phyloP scores from a whole-genome alignment of 176 grass and related monocot species.

The Oryza rufipogon region DNA sequence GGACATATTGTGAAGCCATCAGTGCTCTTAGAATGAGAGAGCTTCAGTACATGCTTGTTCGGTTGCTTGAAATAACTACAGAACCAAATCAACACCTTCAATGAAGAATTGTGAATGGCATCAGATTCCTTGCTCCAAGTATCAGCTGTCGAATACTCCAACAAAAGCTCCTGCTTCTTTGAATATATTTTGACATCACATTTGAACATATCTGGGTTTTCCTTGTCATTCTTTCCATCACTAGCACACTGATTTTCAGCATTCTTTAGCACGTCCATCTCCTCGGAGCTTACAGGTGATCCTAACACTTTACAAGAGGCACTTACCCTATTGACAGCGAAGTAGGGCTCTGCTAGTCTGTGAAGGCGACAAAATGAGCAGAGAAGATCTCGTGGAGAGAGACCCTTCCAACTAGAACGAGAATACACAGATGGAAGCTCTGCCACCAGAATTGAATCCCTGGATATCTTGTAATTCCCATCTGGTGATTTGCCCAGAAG shows the following conservation, averaged over 20 bases:
- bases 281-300: slow-evolving; percentile 35
- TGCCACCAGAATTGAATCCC: slow-evolving; percentile 74
- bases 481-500: slow-evolving; percentile 79
- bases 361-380: slow-evolving; percentile 79
- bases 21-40: slow-evolving; percentile 58
- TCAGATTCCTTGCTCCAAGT: slow-evolving; percentile 79
- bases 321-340: slow-evolving; percentile 47
- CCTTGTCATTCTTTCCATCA: slow-evolving; percentile 38
- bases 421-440: slow-evolving; percentile 75
- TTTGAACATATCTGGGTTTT: slow-evolving; percentile 50
- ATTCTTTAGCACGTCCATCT: slow-evolving; percentile 15
- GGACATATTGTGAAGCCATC: slow-evolving; percentile 56
- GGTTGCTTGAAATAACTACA: slow-evolving; percentile 55
- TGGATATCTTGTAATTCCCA: slow-evolving; percentile 81
- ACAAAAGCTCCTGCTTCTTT: slow-evolving; percentile 59
- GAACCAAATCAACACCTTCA: slow-evolving; percentile 84
- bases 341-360: slow-evolving; percentile 68
- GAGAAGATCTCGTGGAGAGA: slow-evolving; percentile 71
- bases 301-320: slow-evolving; percentile 25
- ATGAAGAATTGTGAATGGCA: slow-evolving; percentile 78
- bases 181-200: slow-evolving; percentile 76
- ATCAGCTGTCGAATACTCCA: slow-evolving; percentile 65
- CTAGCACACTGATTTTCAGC: slow-evolving; percentile 32
- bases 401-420: slow-evolving; percentile 78
- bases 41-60: slow-evolving; percentile 36